Conservation (phyloP, 1,284 basidiomycete species). For the Leccinum subrobustum region DNA sequence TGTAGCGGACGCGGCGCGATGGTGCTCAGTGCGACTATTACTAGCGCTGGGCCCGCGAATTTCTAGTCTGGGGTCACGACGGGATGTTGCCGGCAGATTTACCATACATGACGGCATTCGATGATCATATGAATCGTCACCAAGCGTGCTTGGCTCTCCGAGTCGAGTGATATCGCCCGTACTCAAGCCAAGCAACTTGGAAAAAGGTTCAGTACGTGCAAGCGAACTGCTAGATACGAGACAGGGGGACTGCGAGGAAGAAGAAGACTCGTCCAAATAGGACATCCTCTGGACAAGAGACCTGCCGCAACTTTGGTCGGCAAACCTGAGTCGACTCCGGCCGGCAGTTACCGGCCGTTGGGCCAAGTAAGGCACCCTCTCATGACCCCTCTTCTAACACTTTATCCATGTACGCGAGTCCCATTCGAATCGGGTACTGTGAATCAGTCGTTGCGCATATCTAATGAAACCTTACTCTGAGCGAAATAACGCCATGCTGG, state of each 20-base stretch:
- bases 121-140: background rate
- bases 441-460: background rate
- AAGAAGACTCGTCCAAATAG: background rate
- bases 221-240: constrained; percentile 14
- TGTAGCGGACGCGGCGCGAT: background rate
- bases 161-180: background rate
- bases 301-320: background rate
- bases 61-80: background rate
- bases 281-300: constrained; percentile 19
- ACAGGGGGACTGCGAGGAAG: constrained; percentile 1
- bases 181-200: constrained; percentile 5
- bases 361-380: background rate
- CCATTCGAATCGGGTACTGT: background rate
- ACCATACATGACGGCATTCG: constrained; percentile 17
- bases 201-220: background rate
- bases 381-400: background rate
- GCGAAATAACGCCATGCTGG: background rate
- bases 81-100: background rate
- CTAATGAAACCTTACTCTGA: background rate
- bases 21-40: background rate
- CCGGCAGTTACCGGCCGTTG: background rate
- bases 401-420: background rate
- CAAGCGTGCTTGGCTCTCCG: constrained; percentile 19
- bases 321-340: background rate
- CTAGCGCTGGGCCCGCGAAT: background rate